These are phyloP conservation scores for Aspergillus tamarii DNA, from an alignment of 2,329 filamentous ascomycete species.

Conservation along the genomic window DNA sequence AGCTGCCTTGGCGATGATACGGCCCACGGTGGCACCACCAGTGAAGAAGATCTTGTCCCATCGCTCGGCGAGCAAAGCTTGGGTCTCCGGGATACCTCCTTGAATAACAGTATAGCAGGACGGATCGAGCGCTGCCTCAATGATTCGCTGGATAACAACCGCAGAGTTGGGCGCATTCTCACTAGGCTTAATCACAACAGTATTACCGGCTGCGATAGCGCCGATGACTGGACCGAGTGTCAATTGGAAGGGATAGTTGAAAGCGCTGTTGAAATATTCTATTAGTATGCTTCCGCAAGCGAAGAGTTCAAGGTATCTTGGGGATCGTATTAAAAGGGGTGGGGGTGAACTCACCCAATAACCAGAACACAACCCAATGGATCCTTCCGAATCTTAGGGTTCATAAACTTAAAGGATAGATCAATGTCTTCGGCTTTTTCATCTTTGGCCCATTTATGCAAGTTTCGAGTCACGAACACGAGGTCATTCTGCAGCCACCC, in stretches of 20 bases:
- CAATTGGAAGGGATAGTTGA: slow-evolving; percentile 90
- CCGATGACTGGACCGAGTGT: slow-evolving; percentile 78
- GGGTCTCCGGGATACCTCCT: slow-evolving; percentile 78
- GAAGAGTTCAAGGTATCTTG: background rate
- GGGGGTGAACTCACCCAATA: slow-evolving; percentile 65
- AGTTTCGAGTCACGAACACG: slow-evolving; percentile 73
- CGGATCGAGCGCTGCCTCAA: slow-evolving; percentile 75
- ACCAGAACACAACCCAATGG: slow-evolving; percentile 81
- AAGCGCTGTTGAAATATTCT: slow-evolving; percentile 58
- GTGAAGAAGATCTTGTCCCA: slow-evolving; percentile 99
- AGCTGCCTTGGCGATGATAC: slow-evolving; percentile 86
- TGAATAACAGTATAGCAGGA: slow-evolving; percentile 78
- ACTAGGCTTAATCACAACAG: slow-evolving; percentile 86
- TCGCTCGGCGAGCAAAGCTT: slow-evolving; percentile 79
- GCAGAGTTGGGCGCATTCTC: slow-evolving; percentile 78
- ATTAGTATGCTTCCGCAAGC: slow-evolving; percentile 4
- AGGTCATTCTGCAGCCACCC: slow-evolving; percentile 81
- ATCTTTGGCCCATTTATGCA: slow-evolving; percentile 82
- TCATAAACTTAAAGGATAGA: slow-evolving; percentile 68
- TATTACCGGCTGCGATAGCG: slow-evolving; percentile 90
- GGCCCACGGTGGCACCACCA: slow-evolving; percentile 75
- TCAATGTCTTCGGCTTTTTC: slow-evolving; percentile 73
- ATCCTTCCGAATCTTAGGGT: slow-evolving; percentile 79
- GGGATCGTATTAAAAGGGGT: background rate
- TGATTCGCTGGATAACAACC: slow-evolving; percentile 76